Base-by-base conservation (phyloP, 2,329 filamentous ascomycete genomes). In the Amauroascus niger region DNA sequence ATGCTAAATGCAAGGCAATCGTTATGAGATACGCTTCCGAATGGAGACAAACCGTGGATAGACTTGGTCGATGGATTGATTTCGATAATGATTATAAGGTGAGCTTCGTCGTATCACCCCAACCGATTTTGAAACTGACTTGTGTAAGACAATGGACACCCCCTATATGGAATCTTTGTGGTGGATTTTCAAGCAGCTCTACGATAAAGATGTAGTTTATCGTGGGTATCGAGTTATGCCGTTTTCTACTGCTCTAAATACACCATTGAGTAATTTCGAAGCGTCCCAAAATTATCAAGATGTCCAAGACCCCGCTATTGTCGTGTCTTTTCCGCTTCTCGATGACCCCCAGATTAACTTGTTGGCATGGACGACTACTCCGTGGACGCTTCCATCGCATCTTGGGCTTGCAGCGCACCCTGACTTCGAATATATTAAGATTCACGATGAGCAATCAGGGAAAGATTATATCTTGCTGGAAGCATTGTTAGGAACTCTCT, bases 21-120 rank as follows among this genome's bases (percentile, higher is more conserved):
- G 91, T 96, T 61, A 95, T 96, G 88, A 81, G 87, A 64, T 96
- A 86, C 67, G 82, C 88, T 9, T 71, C 77, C 14, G 91, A 96
- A 69, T 97, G 91, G 91, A 81, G 88, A 63, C 74, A 82, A 58
- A 95, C 88, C 24, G 86, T 96, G 63, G 88, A 95, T 65, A 79
- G 91, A 57, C 73, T 97, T 39, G 91, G 91, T 54, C 84, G 91
- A 55, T 97, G 91, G 91, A 93, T 96, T 63, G 91, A 96, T 71
- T 96, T 97, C 63, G 91, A 97, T 71, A 93, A 95, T 63, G 88
- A 96, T 69, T 96, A 95, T 76, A 95, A 95, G 81, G 83, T 83
- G 64, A 18, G 64, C 52, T 28, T 20, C 22, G 13, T 24, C 48
- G 40, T 20, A 13, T 14, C 35, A 22, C 13, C 6, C 18, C 9